Conservation (phyloP, 768 basidiomycete species). For the Infundibulicybe gibba region DNA sequence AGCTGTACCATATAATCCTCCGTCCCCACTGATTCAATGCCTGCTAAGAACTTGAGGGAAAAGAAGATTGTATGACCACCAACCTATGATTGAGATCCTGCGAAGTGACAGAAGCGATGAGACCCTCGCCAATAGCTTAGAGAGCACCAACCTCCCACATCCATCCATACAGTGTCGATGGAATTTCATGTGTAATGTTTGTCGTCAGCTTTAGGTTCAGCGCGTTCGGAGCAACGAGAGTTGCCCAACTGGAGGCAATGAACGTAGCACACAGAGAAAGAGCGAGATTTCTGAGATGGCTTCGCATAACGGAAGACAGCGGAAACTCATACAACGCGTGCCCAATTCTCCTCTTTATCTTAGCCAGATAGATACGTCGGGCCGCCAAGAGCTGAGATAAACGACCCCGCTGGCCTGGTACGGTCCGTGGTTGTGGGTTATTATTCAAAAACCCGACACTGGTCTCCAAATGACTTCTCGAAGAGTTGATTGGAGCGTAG, state of each 20-base stretch:
- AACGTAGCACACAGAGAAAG: slow-evolving; percentile 1
- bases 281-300: neutral
- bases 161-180: slow-evolving; percentile 26
- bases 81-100: slow-evolving; percentile 32
- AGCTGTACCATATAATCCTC: slow-evolving; percentile 32
- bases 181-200: slow-evolving; percentile 23
- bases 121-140: neutral
- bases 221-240: slow-evolving; percentile 21
- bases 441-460: no score
- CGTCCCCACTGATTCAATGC: slow-evolving; percentile 25
- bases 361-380: no score
- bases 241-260: no score
- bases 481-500: no score
- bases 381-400: no score
- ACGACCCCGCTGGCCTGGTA: no score
- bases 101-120: neutral
- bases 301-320: no score
- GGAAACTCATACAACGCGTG: no score
- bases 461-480: no score
- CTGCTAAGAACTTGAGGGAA: neutral
- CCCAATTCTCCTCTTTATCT: no score
- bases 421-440: no score
- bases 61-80: neutral
- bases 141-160: slow-evolving; percentile 28
- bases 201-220: slow-evolving; percentile 21